Evolutionary conservation across 495 filamentous ascomycete species (phyloP).

Genomic region (Penicillium alfredii): DNA sequence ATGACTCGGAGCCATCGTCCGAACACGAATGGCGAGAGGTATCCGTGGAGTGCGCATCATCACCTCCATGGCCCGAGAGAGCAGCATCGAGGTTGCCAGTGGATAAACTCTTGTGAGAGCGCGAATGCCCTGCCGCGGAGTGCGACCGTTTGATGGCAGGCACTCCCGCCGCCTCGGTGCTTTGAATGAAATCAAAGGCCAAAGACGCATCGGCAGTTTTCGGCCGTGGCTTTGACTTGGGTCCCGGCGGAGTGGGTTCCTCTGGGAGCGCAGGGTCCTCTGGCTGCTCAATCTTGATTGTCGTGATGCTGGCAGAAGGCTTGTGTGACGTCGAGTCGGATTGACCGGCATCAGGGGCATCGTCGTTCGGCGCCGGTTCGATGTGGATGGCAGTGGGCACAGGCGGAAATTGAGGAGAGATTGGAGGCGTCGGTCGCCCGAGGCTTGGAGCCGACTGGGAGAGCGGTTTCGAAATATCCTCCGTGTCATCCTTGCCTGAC

Average conservation of each 20-base stretch:
- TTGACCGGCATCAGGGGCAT: conserved; percentile 59
- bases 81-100: conserved; percentile 23
- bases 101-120: conserved; percentile 32
- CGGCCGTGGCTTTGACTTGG: conserved; percentile 37
- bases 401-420: conserved; percentile 29
- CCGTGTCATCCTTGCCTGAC: conserved; percentile 21
- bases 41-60: conserved; percentile 24
- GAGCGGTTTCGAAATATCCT: conserved; percentile 29
- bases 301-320: conserved; percentile 59
- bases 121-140: conserved; percentile 32
- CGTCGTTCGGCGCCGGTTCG: conserved; percentile 47
- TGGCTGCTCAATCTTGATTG: conserved; percentile 34
- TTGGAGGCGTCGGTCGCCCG: conserved; percentile 29
- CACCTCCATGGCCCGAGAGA: conserved; percentile 15
- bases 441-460: conserved; percentile 33
- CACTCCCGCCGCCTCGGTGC: conserved; percentile 7
- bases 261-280: conserved; percentile 55
- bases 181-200: conserved; percentile 26
- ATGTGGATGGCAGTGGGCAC: conserved; percentile 16
- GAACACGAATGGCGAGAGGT: conserved; percentile 28
- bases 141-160: conserved; percentile 31
- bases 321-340: conserved; percentile 71
- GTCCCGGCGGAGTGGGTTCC: conserved; percentile 53
- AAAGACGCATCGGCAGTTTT: conserved; percentile 50
- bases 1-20: conserved; percentile 29